Conservation (phyloP, 768 basidiomycete species). For the Suillus weaverae region DNA sequence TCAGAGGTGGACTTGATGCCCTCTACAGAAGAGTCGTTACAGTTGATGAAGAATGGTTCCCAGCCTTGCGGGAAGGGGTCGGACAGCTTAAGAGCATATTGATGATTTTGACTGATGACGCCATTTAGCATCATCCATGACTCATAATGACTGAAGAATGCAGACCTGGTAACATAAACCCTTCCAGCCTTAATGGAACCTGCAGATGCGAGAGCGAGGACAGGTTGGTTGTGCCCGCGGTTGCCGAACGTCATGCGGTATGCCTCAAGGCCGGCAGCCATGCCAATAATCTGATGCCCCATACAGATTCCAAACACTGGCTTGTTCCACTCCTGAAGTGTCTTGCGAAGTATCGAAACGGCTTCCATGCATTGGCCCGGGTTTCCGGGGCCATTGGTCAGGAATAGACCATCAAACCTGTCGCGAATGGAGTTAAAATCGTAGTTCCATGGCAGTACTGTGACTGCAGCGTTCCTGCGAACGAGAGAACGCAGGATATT, state of each 20-base stretch:
- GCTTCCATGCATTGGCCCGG: slow-evolving; percentile 88
- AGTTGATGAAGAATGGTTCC: slow-evolving; percentile 99
- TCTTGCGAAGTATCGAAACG: slow-evolving; percentile 74
- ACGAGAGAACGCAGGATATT: slow-evolving; percentile 95
- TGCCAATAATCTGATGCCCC: slow-evolving; percentile 97
- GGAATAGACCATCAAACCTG: slow-evolving; percentile 91
- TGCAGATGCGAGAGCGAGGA: slow-evolving; percentile 88
- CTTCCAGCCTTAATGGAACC: slow-evolving; percentile 95
- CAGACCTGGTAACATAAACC: slow-evolving; percentile 92
- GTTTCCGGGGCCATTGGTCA: slow-evolving; percentile 96
- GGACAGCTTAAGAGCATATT: slow-evolving; percentile 91
- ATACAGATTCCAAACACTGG: slow-evolving; percentile 99
- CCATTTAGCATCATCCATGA: not conserved
- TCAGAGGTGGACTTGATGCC: slow-evolving; percentile 93
- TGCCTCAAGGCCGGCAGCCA: slow-evolving; percentile 94
- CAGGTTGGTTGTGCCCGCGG: slow-evolving; percentile 98
- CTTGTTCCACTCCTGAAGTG: slow-evolving; percentile 85
- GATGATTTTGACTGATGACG: slow-evolving; percentile 82
- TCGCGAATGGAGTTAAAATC: slow-evolving; percentile 93
- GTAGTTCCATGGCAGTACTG: slow-evolving; percentile 96
- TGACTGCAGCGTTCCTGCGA: slow-evolving; percentile 87
- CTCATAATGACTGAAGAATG: not conserved
- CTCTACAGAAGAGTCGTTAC: slow-evolving; percentile 98
- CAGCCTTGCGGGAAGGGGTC: slow-evolving; percentile 96
- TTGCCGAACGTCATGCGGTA: slow-evolving; percentile 99